Evolutionary conservation across 2,329 filamentous ascomycete genomes (phyloP).

Genomic region (Fonsecaea pugnacius): DNA sequence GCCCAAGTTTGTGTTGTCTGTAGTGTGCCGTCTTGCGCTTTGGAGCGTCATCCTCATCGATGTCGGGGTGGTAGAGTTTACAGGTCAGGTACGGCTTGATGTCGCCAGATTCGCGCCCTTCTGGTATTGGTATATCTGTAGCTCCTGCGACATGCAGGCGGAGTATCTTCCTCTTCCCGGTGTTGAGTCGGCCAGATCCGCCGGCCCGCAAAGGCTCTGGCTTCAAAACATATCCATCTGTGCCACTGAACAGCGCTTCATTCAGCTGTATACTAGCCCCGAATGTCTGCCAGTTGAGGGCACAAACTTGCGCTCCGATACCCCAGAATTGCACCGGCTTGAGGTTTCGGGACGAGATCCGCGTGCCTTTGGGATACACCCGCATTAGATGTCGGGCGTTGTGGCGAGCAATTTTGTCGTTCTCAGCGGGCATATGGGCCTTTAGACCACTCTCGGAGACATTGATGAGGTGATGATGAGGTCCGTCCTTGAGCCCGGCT

Average conservation of each 20-base stretch:
- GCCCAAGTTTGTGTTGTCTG: constrained; percentile 36
- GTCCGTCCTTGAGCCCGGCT: constrained; percentile 27
- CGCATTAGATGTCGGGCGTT: constrained; percentile 37
- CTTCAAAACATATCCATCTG: constrained; percentile 37
- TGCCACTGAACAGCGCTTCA: constrained; percentile 36
- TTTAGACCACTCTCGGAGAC: constrained; percentile 34
- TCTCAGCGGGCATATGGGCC: constrained; percentile 31
- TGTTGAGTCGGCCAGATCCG: constrained; percentile 27
- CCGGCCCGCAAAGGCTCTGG: constrained; percentile 32
- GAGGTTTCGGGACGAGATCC: constrained; percentile 35
- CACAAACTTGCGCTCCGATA: constrained; percentile 35
- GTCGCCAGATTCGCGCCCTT: constrained; percentile 29
- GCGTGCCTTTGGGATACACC: constrained; percentile 37
- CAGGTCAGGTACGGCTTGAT: constrained; percentile 38
- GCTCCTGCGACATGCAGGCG: constrained; percentile 36
- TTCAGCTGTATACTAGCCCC: constrained; percentile 37
- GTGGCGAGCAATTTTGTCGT: constrained; percentile 30
- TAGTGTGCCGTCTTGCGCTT: constrained; percentile 36
- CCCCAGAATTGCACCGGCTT: constrained; percentile 37
- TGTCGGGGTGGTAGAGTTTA: constrained; percentile 34
- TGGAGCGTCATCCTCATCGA: constrained; percentile 21
- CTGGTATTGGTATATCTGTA: constrained; percentile 32
- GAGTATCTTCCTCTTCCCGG: constrained; percentile 25
- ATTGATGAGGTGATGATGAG: constrained; percentile 37
- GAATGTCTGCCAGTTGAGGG: constrained; percentile 38